Evolutionary conservation across 352 stramenopile genomes (phyloP), one percentile per base, ranked within the genome.

Genomic region (Globisporangium recalcitrans): DNA sequence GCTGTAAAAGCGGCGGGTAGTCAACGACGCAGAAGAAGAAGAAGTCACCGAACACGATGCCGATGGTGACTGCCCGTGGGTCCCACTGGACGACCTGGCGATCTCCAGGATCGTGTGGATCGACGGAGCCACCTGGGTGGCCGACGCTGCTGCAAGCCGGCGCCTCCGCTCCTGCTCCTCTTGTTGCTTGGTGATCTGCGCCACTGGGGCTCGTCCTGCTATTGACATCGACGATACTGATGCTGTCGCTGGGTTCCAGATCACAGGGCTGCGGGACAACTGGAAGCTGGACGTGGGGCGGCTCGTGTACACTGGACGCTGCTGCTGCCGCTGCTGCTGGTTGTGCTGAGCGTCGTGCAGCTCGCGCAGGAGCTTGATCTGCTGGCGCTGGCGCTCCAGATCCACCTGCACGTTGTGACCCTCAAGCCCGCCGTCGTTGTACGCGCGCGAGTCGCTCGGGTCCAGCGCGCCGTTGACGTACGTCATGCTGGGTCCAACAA

Each of bases 71-170:
- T 52, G 47, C n/a, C 22, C 27, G 11, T 9, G 31, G 24, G 48
- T 14, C 13, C 21, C 34, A 10, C 34, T 34, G 29, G 52, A 58
- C 22, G 52, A 44, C 52, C 27, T 40, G n/a, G 52, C 53, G 53
- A 49, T 60, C n/a, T 58, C 52, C 31, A 58, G 31, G 32, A 58
- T 58, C 13, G 52, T 58, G 52, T 58, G 52, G 31, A 58, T 58
- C 32, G 52, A 58, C 29, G 52, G 32, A 24, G 52, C 32, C 16
- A 42, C 31, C 19, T 58, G 47, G 7, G 32, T 32, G 10, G 32
- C 27, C 26, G 24, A 36, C 24, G 26, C 49, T 11, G 9, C 32
- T 29, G 49, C 36, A 44, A 44, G 14, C 36, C 36, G 36, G 22
- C 47, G 47, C 11, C 47, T 52, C 22, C 16, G 46, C 34, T 27